Conservation (phyloP, 805 yeast species). For the Maudiozyma turicensis region DNA sequence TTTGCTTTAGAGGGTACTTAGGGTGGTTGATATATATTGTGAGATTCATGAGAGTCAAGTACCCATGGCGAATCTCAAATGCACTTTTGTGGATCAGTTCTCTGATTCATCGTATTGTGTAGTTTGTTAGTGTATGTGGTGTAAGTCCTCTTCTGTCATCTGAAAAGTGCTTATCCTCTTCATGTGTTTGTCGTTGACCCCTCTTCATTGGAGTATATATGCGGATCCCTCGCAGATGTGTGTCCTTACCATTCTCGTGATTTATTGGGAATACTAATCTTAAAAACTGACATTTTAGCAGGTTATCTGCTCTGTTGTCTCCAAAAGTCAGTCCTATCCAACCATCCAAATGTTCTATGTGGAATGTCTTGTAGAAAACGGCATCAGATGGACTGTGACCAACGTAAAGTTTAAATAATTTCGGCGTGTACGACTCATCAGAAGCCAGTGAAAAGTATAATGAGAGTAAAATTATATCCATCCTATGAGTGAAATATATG, state of each 20-base stretch:
- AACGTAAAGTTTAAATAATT: slow-evolving; percentile 22
- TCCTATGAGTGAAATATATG: slow-evolving; percentile 70
- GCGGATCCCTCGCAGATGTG: slow-evolving; percentile 72
- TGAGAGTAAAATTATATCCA: slow-evolving; percentile 56
- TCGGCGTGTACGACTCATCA: slow-evolving; percentile 92
- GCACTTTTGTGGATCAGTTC: too few relatives aligned
- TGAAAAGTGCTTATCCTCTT: too few relatives aligned
- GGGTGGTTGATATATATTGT: too few relatives aligned
- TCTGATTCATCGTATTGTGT: too few relatives aligned
- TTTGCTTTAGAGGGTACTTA: too few relatives aligned
- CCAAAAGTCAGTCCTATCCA: slow-evolving; percentile 24
- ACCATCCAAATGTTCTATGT: slow-evolving; percentile 23
- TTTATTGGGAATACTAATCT: slow-evolving; percentile 35
- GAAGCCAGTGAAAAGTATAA: slow-evolving; percentile 57
- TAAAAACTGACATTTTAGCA: slow-evolving; percentile 24
- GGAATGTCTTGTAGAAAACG: slow-evolving; percentile 19
- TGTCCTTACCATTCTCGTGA: slow-evolving; percentile 93
- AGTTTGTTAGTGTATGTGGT: too few relatives aligned
- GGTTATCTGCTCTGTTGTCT: slow-evolving; percentile 17
- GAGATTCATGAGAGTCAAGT: too few relatives aligned
- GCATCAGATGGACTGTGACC: slow-evolving; percentile 26
- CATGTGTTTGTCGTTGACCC: background rate
- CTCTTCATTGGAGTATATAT: slow-evolving; percentile 9
- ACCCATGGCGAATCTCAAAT: too few relatives aligned
- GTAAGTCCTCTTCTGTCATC: too few relatives aligned